A percentile compares a stretch with the other conserved stretches of the same genome.
These are phyloP conservation scores for Phytophthora idaei DNA, from an alignment of 352 stramenopile species.

Conservation along the genomic window DNA sequence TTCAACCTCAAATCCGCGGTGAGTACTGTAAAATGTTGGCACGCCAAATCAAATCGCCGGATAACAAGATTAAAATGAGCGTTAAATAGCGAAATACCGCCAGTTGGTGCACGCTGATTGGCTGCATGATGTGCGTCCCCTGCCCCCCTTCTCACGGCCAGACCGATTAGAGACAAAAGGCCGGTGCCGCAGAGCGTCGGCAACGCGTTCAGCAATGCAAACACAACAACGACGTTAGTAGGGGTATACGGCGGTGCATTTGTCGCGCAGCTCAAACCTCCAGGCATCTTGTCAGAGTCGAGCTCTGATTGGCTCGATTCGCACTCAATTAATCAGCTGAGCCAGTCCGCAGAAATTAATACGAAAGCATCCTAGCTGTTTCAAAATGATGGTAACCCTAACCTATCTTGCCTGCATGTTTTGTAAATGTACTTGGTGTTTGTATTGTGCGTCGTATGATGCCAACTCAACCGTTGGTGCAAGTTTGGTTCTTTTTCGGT, in stretches of 20 bases:
- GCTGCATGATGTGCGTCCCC: background rate
- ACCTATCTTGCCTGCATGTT: background rate
- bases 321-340: conserved; percentile 20
- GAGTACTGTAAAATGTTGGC: background rate
- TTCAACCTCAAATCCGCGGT: background rate
- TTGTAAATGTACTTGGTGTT: conserved; percentile 2
- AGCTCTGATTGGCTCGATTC: background rate
- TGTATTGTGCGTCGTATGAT: conserved; percentile 9
- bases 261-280: background rate
- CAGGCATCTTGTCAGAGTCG: background rate
- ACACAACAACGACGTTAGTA: background rate
- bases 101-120: conserved; percentile 26
- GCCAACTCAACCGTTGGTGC: background rate
- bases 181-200: background rate
- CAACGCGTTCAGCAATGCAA: background rate
- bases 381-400: background rate
- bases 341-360: conserved; percentile 31
- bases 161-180: background rate
- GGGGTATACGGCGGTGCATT: no score
- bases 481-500: background rate
- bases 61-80: conserved; percentile 25
- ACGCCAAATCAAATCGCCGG: conserved; percentile 1
- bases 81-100: conserved; percentile 13
- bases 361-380: conserved; percentile 1
- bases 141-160: background rate